Percentiles rank a stretch among this genome's conserved stretches.
These are phyloP conservation scores for Wickerhamomyces subpelliculosus DNA, from an alignment of 805 yeast species.

Conservation along the genomic window DNA sequence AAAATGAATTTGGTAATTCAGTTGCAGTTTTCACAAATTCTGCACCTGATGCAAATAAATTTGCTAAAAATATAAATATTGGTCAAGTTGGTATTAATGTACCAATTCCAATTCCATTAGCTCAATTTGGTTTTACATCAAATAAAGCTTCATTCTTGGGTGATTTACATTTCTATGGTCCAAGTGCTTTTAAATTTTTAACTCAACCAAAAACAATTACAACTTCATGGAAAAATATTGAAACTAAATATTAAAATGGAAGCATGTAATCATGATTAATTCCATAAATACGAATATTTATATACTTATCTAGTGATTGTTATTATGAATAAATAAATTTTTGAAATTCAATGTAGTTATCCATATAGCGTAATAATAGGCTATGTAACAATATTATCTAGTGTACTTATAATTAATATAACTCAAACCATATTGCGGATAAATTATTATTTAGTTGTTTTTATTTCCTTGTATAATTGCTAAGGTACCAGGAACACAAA, in stretches of 20 bases:
- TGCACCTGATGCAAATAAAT: conserved; percentile 63
- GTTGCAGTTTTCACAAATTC: conserved; percentile 63
- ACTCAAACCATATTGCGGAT: no score
- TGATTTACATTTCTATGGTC: conserved; percentile 76
- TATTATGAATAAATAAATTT: no score
- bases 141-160: conserved; percentile 74
- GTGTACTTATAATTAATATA: no score
- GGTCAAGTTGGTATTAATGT: conserved; percentile 78
- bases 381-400: no score
- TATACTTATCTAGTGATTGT: no score
- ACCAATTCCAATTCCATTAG: conserved; percentile 76
- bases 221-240: conserved; percentile 47
- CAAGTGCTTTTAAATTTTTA: conserved; percentile 63
- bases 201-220: conserved; percentile 77
- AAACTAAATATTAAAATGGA: conserved; percentile 10
- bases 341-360: no score
- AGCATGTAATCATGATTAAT: no score
- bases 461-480: no score
- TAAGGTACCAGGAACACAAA: no score
- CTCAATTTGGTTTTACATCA: conserved; percentile 78
- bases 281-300: no score
- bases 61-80: conserved; percentile 57
- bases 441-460: no score
- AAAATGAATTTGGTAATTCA: conserved; percentile 61
- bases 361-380: no score